Percentiles rank a stretch among this genome's conserved stretches.
Conservation (phyloP, 139 green algal genomes). For the Mesostigma viride region DNA sequence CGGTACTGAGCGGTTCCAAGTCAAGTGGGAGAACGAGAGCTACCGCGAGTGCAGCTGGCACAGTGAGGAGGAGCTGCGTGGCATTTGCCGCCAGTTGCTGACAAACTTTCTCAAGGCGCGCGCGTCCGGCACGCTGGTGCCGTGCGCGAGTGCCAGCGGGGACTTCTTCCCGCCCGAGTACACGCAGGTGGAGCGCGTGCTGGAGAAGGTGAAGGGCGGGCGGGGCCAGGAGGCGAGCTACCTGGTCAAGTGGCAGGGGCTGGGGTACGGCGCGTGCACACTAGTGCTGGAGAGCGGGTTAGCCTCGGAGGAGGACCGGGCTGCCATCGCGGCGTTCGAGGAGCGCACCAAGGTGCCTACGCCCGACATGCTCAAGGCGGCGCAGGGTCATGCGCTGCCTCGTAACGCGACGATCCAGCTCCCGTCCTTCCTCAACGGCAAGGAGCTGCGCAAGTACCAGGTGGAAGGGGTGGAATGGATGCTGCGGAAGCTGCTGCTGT, state of each 20-base stretch:
- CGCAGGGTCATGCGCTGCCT: background rate
- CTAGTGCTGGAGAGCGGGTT: slow-evolving; percentile 9
- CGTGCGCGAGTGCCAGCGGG: background rate
- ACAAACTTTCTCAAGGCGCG: background rate
- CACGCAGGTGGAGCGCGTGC: slow-evolving; percentile 3
- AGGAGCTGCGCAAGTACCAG: slow-evolving; percentile 74
- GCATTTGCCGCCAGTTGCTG: background rate
- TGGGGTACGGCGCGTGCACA: slow-evolving; percentile 7
- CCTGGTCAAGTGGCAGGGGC: slow-evolving; percentile 20
- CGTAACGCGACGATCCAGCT: slow-evolving; percentile 19
- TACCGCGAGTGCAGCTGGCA: slow-evolving; percentile 9
- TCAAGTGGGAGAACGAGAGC: slow-evolving; percentile 2
- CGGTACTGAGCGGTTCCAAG: background rate
- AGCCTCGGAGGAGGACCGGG: background rate
- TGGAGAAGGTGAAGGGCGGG: background rate
- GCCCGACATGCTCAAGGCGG: background rate
- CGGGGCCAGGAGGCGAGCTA: background rate
- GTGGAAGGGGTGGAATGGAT: slow-evolving; percentile 58
- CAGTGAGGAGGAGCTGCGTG: background rate
- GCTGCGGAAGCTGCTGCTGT: slow-evolving; percentile 56
- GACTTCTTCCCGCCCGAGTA: slow-evolving; percentile 7
- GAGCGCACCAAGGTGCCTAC: no score
- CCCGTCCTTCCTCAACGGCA: slow-evolving; percentile 52
- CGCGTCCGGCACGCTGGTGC: background rate
- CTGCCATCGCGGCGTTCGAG: background rate